phyloP scores from a whole-genome alignment of 768 basidiomycete species.

The Hygrophorus pudorinus region DNA sequence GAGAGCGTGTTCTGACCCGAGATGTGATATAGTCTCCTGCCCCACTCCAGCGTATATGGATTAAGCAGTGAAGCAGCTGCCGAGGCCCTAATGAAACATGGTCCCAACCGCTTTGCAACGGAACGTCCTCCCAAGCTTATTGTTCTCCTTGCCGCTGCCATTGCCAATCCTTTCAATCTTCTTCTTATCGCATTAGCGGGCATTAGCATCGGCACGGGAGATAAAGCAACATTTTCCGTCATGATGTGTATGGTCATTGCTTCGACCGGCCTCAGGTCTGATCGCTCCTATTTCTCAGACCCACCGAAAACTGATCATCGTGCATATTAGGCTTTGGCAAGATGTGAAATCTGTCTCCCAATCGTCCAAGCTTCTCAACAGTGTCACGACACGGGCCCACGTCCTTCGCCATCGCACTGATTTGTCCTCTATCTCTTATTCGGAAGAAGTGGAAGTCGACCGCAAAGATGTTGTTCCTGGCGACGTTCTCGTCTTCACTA shows the following conservation, averaged over 20 bases:
- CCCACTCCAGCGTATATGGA: neutral
- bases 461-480: conserved; percentile 22
- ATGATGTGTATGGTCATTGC: conserved; percentile 26
- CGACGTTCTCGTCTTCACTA: conserved; percentile 20
- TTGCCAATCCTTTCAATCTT: conserved; percentile 26
- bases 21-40: neutral
- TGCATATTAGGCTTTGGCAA: conserved; percentile 7
- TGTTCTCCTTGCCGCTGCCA: conserved; percentile 19
- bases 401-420: conserved; percentile 17
- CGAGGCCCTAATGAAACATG: conserved; percentile 12
- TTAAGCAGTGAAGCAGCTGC: neutral
- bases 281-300: conserved; percentile 3
- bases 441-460: conserved; percentile 21
- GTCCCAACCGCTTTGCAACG: conserved; percentile 18
- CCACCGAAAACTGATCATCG: neutral
- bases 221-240: conserved; percentile 22
- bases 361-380: conserved; percentile 22
- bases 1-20: neutral
- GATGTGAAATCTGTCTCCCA: conserved; percentile 24
- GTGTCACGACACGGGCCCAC: conserved; percentile 22
- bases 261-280: conserved; percentile 22
- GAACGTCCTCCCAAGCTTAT: conserved; percentile 22
- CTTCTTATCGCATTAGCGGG: conserved; percentile 20
- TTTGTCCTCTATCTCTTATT: neutral
- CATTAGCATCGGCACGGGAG: conserved; percentile 22